Evolutionary conservation across 768 basidiomycete species (phyloP), one percentile per base, ranked within the genome.

Genomic region (Suillus plorans): DNA sequence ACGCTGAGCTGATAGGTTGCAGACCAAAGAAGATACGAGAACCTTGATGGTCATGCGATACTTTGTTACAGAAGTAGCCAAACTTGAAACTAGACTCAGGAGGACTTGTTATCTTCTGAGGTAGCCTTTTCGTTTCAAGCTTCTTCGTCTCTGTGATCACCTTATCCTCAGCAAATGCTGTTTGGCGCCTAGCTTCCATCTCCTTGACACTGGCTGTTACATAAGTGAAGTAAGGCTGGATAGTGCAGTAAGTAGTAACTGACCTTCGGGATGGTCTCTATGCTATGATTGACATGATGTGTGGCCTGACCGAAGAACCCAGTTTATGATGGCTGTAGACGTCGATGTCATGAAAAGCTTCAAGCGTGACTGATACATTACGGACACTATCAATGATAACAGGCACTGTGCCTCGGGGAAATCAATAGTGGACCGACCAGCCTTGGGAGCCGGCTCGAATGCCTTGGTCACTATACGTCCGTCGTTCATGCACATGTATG

Each of bases 171-270:
- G 90, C 88, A 64, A 82, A 73, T n/a, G 84, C 88, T 53, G 78
- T 85, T 71, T 87, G 90, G 22, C 92, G 87, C 50, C 92, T 83
- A 58, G 83, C 82, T 69, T 96, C 95, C 87, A 91, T 91, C 64
- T 94, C 91, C 69, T 88, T 92, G 64, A 90, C 77, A 31, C 89
- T 81, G 13, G 83, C 78, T 1, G 83, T 85, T 97, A 70, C 37
- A 34, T 47, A 49, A 60, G 56, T 64, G 7, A 69, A 64, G 61
- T 16, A 63, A 47, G 22, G 58, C 56, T 37, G 22, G 34, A 34
- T 13, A 18, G 70, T 92, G 92, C 90, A 20, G 94, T 94, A 66
- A 16, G 25, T 28, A 89, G 83, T 70, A 93, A 90, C 42, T 94
- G 47, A 93, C 85, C 71, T 92, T 89, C 8, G 86, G 80, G 69